A percentile compares a stretch with the other conserved stretches of the same genome.
Conservation (phyloP, 768 basidiomycete species). For the Collybia sordida region DNA sequence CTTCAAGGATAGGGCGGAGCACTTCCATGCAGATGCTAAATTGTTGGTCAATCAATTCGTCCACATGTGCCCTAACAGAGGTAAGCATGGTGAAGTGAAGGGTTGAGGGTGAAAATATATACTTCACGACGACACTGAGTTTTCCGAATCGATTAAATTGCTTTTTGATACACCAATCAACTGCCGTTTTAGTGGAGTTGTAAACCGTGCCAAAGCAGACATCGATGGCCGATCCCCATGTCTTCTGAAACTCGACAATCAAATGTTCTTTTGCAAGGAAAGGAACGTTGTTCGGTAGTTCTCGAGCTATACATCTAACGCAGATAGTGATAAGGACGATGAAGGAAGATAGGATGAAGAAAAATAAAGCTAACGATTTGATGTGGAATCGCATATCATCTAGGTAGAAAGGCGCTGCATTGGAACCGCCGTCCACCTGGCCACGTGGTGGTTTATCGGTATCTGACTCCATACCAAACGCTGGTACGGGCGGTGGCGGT, state of each 20-base stretch:
- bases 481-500: neutral
- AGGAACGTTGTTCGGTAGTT: conserved; percentile 37
- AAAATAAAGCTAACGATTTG: conserved; percentile 11
- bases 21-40: conserved; percentile 15
- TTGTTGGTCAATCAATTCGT: conserved; percentile 21
- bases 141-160: conserved; percentile 41
- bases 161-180: conserved; percentile 25
- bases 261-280: conserved; percentile 32
- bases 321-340: neutral
- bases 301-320: conserved; percentile 33
- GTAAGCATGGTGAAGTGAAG: neutral
- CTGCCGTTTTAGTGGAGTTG: conserved; percentile 24
- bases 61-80: conserved; percentile 13
- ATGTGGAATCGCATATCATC: conserved; percentile 33
- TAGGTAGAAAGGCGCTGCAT: conserved; percentile 21
- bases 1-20: conserved; percentile 26
- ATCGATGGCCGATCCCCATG: conserved; percentile 25
- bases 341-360: neutral
- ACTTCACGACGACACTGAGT: conserved; percentile 36
- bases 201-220: conserved; percentile 24
- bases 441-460: conserved; percentile 9
- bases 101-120: conserved; percentile 6
- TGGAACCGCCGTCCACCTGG: conserved; percentile 14
- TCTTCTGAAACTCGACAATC: conserved; percentile 27
- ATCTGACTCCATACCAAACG: neutral